A percentile compares a stretch with the other conserved stretches of the same genome.
Evolutionary conservation across 2,329 filamentous ascomycete genomes (phyloP).

Genomic region (Fusarium succisae): DNA sequence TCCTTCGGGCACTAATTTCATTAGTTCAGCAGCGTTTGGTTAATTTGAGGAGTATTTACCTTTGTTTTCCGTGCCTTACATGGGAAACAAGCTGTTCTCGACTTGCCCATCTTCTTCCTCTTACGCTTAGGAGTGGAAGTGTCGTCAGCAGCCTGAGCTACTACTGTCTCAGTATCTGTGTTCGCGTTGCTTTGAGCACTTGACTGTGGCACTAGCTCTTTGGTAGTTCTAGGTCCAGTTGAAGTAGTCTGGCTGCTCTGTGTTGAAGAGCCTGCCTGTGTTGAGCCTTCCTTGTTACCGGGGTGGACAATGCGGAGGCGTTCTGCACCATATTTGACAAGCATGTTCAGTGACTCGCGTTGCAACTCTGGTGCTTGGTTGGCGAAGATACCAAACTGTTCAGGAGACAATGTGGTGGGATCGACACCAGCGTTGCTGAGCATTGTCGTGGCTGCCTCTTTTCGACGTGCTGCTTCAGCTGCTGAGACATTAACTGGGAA

Average conservation of each 20-base stretch:
- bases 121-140: slow-evolving; percentile 7
- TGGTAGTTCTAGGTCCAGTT: slow-evolving; percentile 44
- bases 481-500: slow-evolving; percentile 50
- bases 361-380: slow-evolving; percentile 68
- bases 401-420: slow-evolving; percentile 59
- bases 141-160: neutral
- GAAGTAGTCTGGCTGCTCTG: slow-evolving; percentile 35
- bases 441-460: slow-evolving; percentile 58
- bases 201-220: slow-evolving; percentile 45
- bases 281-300: slow-evolving; percentile 48
- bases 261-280: slow-evolving; percentile 39
- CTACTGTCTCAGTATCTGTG: slow-evolving; percentile 11
- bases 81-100: slow-evolving; percentile 48
- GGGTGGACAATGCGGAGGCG: slow-evolving; percentile 66
- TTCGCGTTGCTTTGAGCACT: slow-evolving; percentile 17
- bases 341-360: slow-evolving; percentile 63
- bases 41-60: slow-evolving; percentile 40
- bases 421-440: slow-evolving; percentile 60
- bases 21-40: neutral
- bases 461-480: slow-evolving; percentile 60
- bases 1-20: slow-evolving; percentile 52
- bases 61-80: slow-evolving; percentile 52
- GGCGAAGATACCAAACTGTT: slow-evolving; percentile 68
- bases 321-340: slow-evolving; percentile 66
- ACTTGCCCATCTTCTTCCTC: slow-evolving; percentile 42